Evolutionary conservation across 2,329 filamentous ascomycete genomes (phyloP), one percentile per base, ranked within the genome.

Genomic region (Pyrenophora seminiperda): DNA sequence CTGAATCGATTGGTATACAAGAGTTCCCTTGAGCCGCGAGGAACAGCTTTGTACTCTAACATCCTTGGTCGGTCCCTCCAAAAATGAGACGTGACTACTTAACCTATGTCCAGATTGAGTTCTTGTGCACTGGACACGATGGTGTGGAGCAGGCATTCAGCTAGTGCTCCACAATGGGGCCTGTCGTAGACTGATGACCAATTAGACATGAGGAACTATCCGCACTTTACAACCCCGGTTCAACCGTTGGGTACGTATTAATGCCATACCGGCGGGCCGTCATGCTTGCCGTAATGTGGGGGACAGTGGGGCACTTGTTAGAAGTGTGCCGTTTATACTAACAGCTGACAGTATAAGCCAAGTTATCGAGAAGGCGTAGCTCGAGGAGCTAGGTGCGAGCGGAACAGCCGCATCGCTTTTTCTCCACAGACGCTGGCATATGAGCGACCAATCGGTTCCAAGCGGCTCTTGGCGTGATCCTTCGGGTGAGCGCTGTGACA

Each of bases 281-380:
- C 44, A 47, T 58, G 57, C 56, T 55, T 54, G 40, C 54, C 34
- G 47, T 42, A 32, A 59, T 68, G 64, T 56, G 67, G 67, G 62
- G 66, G 66, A 59, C 52, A 54, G 56, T 61, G 59, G 56, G 56
- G 54, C 62, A 40, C 19, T 49, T 39, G 34, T 39, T 46, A 43
- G 42, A 55, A 54, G 39, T 67, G 39, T 67, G 53, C 59, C 53
- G 58, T 66, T 70, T 71, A 72, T n/a, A n/a, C n/a, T n/a, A n/a
- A n/a, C n/a, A n/a, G n/a, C n/a, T n/a, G n/a, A n/a, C n/a, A n/a
- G n/a, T n/a, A n/a, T n/a, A n/a, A n/a, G n/a, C n/a, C n/a, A n/a
- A n/a, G n/a, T n/a, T n/a, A n/a, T n/a, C n/a, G n/a, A n/a, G n/a
- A n/a, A n/a, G n/a, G n/a, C n/a, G n/a, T n/a, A n/a, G n/a, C n/a